These are phyloP conservation scores for Ophiostoma fasciatum DNA, from an alignment of 2,329 filamentous ascomycete genomes.

Conservation along the genomic window DNA sequence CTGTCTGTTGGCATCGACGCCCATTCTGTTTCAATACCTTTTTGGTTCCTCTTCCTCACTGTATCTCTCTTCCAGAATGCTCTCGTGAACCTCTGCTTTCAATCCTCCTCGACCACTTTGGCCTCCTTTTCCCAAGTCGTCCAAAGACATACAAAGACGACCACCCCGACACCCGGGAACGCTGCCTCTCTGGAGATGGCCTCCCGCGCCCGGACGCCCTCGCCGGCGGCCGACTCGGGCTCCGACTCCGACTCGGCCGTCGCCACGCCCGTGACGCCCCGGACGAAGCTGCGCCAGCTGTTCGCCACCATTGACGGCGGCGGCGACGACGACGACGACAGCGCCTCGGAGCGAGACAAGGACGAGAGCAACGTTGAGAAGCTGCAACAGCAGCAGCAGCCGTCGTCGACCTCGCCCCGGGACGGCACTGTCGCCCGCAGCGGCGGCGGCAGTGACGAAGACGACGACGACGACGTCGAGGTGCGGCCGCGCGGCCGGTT, in stretches of 20 bases:
- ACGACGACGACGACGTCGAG: slow-evolving; percentile 33
- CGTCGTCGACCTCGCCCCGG: no score
- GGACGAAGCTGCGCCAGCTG: slow-evolving; percentile 39
- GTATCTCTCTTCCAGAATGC: no score
- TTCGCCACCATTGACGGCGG: slow-evolving; percentile 11
- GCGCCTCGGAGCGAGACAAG: slow-evolving; percentile 3
- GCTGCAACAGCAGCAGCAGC: not conserved
- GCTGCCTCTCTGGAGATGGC: no score
- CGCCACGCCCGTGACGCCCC: slow-evolving; percentile 33
- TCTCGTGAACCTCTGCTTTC: no score
- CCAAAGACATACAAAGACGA: no score
- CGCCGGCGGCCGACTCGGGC: slow-evolving; percentile 28
- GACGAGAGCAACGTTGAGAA: slow-evolving; percentile 4
- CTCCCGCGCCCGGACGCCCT: slow-evolving; percentile 11
- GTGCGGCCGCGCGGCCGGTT: slow-evolving; percentile 46
- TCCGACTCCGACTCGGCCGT: slow-evolving; percentile 24
- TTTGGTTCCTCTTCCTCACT: no score
- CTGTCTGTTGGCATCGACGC: no score
- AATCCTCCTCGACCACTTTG: no score
- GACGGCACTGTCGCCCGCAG: not conserved
- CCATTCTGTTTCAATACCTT: no score
- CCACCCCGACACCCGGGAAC: no score
- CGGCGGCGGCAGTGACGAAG: slow-evolving; percentile 13
- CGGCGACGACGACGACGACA: slow-evolving; percentile 2
- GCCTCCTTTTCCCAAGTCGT: no score